Conservation (phyloP, 2,329 filamentous ascomycete genomes). For the Paecilomyces fulvus region DNA sequence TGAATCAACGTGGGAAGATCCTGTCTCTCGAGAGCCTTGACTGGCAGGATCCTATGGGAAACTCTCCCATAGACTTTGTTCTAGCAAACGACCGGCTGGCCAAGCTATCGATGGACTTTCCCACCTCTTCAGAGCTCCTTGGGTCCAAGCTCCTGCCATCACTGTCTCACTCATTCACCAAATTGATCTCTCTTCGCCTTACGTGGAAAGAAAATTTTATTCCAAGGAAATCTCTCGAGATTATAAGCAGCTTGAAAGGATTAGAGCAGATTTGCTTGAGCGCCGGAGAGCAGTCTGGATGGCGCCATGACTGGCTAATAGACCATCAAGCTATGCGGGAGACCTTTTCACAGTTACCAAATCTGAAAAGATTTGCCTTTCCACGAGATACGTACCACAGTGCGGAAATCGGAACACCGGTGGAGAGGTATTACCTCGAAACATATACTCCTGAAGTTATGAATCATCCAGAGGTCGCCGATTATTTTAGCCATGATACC, state of each 20-base stretch:
- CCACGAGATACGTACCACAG: background rate
- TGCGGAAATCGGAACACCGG: too few species aligned
- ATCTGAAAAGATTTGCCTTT: slow-evolving; percentile 2
- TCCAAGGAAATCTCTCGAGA: background rate
- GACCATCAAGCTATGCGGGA: slow-evolving; percentile 3
- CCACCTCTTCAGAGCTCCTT: background rate
- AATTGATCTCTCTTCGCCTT: slow-evolving; percentile 2
- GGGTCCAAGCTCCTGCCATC: background rate
- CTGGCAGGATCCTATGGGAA: background rate
- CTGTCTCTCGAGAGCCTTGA: background rate
- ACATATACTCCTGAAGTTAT: background rate
- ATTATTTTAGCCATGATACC: background rate
- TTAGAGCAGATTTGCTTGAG: slow-evolving; percentile 4
- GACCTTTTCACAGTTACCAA: background rate
- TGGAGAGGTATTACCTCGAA: background rate
- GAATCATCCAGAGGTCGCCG: background rate
- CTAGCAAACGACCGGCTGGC: background rate
- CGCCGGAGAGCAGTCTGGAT: slow-evolving; percentile 1
- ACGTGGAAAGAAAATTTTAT: background rate
- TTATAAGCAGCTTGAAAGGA: background rate
- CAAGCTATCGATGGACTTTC: background rate
- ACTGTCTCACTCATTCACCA: slow-evolving; percentile 1
- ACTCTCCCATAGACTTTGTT: background rate
- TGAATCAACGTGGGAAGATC: background rate
- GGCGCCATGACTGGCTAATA: slow-evolving; percentile 1